Base-by-base conservation (phyloP, 1,139 yeast species). In the Lodderomyces jiufengensis region DNA sequence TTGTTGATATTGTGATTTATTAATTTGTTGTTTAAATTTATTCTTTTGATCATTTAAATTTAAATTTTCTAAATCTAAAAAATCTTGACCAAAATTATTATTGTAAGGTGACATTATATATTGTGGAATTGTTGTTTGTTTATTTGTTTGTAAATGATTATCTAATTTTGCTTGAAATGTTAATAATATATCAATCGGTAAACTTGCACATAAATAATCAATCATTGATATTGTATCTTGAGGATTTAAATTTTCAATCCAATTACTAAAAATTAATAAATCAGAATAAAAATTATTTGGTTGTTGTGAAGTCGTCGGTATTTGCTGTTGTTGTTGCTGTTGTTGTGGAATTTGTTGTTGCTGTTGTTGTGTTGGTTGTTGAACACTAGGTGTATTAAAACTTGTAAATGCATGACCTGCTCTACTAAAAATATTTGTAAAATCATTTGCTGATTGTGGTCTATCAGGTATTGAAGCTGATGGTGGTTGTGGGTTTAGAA, bases 191-290 rank as follows among this genome's bases (percentile, higher is more conserved):
- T 52, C 80, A 65, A 53, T 65, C 52, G 63, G 76, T 54, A 58
- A 76, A 51, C 47, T 70, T 56, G 42, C 71, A 61, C 61, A 80
- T 52, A 61, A 76, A 47, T 78, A 70, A 46, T 81, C 86, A 52
- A 80, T 66, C 54, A 79, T 74, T 22, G 78, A 63, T 40, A 73
- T 63, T 47, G 70, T 79, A 48, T 82, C 85, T 37, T 71, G 74
- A 9, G 75, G 67, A 38, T 63, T 70, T 53, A 82, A 65, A 46
- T 66, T 67, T 44, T 72, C 73, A 48, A 81, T 64, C 88, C 88
- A 82, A 46, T 64, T 65, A 45, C 76, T 70, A 46, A 78, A 71
- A 38, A 72, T 69, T 38, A 73, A 63, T 50, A 82, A 56, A 42
- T 70, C 74, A 55, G 52, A 63, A 46, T 61, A 65, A 42, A 66